Conservation (phyloP, 2,329 filamentous ascomycete species). For the Thelonectria rubi region DNA sequence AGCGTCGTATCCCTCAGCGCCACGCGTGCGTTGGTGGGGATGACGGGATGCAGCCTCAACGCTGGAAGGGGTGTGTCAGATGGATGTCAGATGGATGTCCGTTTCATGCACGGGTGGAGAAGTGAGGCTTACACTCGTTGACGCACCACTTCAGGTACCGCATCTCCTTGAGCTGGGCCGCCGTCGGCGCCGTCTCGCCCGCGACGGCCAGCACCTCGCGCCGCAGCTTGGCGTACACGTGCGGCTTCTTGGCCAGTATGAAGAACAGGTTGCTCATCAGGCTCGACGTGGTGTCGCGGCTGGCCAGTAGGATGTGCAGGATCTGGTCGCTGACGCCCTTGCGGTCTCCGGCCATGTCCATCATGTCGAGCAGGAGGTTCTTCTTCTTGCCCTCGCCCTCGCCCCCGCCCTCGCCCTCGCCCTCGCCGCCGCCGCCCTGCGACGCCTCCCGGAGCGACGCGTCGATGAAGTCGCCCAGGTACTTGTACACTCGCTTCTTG, state of each 20-base stretch:
- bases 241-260: conserved; percentile 52
- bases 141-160: conserved; percentile 65
- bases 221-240: conserved; percentile 57
- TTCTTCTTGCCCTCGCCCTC: conserved; percentile 43
- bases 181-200: conserved; percentile 51
- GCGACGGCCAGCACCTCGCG: conserved; percentile 49
- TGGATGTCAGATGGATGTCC: background rate
- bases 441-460: conserved; percentile 40
- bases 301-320: conserved; percentile 55
- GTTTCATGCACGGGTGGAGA: background rate
- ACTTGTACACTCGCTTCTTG: conserved; percentile 47
- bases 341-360: conserved; percentile 54
- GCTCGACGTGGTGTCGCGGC: conserved; percentile 58
- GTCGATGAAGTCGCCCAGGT: conserved; percentile 57
- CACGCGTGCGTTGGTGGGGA: conserved; percentile 59
- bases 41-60: conserved; percentile 59
- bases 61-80: no score
- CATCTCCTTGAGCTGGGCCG: conserved; percentile 60
- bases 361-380: conserved; percentile 61
- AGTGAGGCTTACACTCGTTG: conserved; percentile 60
- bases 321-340: conserved; percentile 53
- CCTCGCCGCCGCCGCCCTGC: no score
- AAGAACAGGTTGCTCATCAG: conserved; percentile 55
- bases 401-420: no score
- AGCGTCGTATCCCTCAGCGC: conserved; percentile 60